Evolutionary conservation across 352 stramenopile species (phyloP).

Genomic region (Halophytophthora polymorphica): DNA sequence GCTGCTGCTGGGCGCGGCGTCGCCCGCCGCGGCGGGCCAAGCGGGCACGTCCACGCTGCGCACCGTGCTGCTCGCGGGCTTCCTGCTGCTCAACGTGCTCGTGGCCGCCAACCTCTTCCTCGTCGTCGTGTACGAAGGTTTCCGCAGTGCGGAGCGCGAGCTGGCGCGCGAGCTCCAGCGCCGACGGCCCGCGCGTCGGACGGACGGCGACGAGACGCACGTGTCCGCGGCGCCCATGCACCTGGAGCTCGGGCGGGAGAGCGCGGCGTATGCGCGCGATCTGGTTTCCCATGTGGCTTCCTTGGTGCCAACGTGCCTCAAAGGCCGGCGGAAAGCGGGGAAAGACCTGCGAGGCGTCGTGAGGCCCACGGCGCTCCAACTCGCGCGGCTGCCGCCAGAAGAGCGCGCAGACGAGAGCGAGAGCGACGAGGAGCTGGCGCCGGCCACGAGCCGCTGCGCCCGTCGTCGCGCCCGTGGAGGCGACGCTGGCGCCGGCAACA

Average conservation of each 20-base stretch:
- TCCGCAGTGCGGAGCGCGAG: conserved; percentile 28
- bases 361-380: no score
- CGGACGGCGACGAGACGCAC: conserved; percentile 1
- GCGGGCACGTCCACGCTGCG: conserved; percentile 22
- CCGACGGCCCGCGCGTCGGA: not conserved
- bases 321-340: conserved; percentile 1
- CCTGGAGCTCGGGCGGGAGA: conserved; percentile 7
- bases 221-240: conserved; percentile 13
- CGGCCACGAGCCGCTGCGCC: no score
- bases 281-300: conserved; percentile 1
- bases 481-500: conserved; percentile 19
- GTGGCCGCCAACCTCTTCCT: conserved; percentile 47
- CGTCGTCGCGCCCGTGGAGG: not conserved
- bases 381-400: no score
- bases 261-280: conserved; percentile 2
- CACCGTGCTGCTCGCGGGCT: conserved; percentile 35
- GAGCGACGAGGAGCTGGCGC: no score
- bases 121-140: conserved; percentile 41
- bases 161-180: conserved; percentile 12
- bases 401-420: no score
- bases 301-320: not conserved
- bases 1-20: conserved; percentile 5
- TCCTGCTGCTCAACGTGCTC: conserved; percentile 41
- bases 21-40: conserved; percentile 16
- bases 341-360: no score